A percentile compares a stretch with the other conserved stretches of the same genome.
Conservation (phyloP, 305 asterid species). For the Fraxinus greggii region DNA sequence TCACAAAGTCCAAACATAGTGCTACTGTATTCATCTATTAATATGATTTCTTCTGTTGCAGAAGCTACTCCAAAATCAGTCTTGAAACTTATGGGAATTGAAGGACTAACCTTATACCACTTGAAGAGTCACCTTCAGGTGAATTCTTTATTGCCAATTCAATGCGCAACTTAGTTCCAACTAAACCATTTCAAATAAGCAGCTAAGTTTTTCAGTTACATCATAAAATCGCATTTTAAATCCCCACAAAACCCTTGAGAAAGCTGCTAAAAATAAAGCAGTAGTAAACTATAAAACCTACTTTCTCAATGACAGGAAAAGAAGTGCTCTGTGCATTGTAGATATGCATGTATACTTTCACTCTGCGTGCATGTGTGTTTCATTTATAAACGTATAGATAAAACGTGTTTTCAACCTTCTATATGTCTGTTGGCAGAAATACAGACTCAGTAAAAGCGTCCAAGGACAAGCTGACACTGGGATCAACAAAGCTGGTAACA, state of each 20-base stretch:
- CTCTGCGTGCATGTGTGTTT: not conserved
- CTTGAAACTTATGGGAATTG: slow-evolving; percentile 96
- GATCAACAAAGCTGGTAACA: slow-evolving; percentile 69
- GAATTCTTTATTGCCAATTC: slow-evolving; percentile 12
- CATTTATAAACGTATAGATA: not conserved
- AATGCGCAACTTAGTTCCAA: not conserved
- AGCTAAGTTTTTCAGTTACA: not conserved
- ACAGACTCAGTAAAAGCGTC: slow-evolving; percentile 85
- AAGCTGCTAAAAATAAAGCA: not conserved
- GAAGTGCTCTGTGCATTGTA: not conserved
- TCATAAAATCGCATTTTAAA: not conserved
- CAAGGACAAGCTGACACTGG: slow-evolving; percentile 68
- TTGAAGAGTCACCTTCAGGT: slow-evolving; percentile 99
- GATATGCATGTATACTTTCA: not conserved
- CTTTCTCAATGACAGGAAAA: not conserved
- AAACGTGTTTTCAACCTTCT: slow-evolving; percentile 19
- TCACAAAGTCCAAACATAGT: slow-evolving; percentile 11
- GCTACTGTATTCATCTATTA: slow-evolving; percentile 29
- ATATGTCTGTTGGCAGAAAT: slow-evolving; percentile 59
- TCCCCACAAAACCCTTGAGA: not conserved
- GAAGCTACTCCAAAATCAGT: slow-evolving; percentile 99
- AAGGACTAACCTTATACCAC: slow-evolving; percentile 89
- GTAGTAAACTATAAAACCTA: not conserved
- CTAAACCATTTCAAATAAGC: not conserved
- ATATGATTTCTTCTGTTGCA: slow-evolving; percentile 39